phyloP scores from a whole-genome alignment of 768 basidiomycete species.

The Boletus sp. region DNA sequence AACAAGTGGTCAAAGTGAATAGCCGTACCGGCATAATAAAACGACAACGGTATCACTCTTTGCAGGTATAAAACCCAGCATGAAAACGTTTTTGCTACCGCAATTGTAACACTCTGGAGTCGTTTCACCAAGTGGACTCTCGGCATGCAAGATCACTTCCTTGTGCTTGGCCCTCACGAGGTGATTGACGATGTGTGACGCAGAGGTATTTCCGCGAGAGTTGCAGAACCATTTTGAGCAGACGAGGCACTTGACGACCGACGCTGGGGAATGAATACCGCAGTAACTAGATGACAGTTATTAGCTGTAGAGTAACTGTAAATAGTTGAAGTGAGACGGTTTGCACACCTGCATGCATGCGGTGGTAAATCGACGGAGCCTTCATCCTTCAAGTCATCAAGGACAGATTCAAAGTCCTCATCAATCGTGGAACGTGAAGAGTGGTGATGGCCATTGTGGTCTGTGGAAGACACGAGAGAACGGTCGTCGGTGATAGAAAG shows the following conservation, averaged over 20 bases:
- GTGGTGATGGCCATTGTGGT: conserved; percentile 38
- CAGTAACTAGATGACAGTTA: conserved; percentile 68
- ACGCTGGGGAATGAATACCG: conserved; percentile 95
- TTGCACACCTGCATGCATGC: conserved; percentile 90
- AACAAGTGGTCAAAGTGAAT: background rate
- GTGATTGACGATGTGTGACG: conserved; percentile 99
- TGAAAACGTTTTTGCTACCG: conserved; percentile 98
- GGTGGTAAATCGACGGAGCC: conserved; percentile 75
- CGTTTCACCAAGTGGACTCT: conserved; percentile 94
- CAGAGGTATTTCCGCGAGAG: conserved; percentile 95
- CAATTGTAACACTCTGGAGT: conserved; percentile 99
- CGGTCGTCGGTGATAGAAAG: conserved; percentile 69
- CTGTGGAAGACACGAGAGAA: conserved; percentile 41
- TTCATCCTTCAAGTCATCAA: conserved; percentile 89
- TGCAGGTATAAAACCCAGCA: conserved; percentile 98
- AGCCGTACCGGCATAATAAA: conserved; percentile 83
- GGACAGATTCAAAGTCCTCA: conserved; percentile 86
- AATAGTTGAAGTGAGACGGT: background rate
- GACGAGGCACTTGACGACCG: conserved; percentile 91
- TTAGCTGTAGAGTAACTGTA: conserved; percentile 5
- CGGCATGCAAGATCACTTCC: conserved; percentile 95
- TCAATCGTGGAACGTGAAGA: conserved; percentile 45
- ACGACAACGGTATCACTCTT: conserved; percentile 99
- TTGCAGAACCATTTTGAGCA: conserved; percentile 99
- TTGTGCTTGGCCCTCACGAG: conserved; percentile 99